phyloP scores from a whole-genome alignment of 2,329 filamentous ascomycete species.

The Colletotrichum tamarilloi region DNA sequence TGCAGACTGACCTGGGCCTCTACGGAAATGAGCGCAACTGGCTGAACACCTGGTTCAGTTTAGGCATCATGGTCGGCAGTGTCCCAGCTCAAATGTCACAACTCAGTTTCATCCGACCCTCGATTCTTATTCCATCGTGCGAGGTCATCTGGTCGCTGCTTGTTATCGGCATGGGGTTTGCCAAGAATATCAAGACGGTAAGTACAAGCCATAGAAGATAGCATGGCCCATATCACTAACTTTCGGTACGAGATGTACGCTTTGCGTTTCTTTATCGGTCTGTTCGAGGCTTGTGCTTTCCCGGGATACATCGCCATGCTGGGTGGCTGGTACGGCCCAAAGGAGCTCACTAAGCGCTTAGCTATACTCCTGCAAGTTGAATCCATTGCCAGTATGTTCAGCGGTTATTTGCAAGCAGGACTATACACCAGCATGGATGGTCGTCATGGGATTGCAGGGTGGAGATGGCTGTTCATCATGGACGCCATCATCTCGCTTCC shows the following conservation, averaged over 20 bases:
- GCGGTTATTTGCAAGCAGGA: conserved; percentile 66
- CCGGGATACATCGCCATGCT: conserved; percentile 47
- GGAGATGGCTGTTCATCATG: conserved; percentile 54
- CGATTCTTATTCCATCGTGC: conserved; percentile 42
- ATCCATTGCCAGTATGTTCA: conserved; percentile 64
- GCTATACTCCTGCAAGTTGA: conserved; percentile 61
- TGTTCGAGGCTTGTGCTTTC: conserved; percentile 50
- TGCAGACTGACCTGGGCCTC: conserved; percentile 41
- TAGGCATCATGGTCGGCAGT: conserved; percentile 40
- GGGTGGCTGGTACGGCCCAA: conserved; percentile 54
- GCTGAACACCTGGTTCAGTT: conserved; percentile 38
- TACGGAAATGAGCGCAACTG: conserved; percentile 41
- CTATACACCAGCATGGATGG: conserved; percentile 55
- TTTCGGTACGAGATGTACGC: conserved; percentile 48
- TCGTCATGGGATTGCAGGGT: conserved; percentile 45
- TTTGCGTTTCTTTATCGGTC: conserved; percentile 55
- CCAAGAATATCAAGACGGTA: conserved; percentile 40
- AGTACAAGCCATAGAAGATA: background rate
- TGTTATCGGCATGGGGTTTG: conserved; percentile 33
- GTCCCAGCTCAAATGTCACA: conserved; percentile 42
- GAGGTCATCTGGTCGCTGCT: conserved; percentile 39
- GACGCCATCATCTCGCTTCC: conserved; percentile 45
- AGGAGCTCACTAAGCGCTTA: conserved; percentile 60
- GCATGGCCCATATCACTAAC: background rate
- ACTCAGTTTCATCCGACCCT: conserved; percentile 41